Conservation (phyloP, 495 filamentous ascomycete species). For the Podospora pseudocomata region DNA sequence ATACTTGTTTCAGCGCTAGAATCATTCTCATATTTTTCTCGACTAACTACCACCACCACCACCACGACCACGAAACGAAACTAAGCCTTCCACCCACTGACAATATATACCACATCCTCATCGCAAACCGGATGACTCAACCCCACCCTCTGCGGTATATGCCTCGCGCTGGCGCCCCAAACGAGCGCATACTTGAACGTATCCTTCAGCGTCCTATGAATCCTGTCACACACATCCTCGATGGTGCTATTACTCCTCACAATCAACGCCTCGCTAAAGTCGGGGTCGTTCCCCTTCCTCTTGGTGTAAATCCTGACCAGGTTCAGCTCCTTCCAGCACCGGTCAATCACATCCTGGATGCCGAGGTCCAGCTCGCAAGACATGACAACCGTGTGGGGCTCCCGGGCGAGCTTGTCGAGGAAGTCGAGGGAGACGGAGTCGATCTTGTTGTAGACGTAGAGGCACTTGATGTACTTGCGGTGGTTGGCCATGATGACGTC, state of each 20-base stretch:
- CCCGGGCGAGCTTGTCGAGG: slow-evolving; percentile 84
- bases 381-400: slow-evolving; percentile 95
- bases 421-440: slow-evolving; percentile 92
- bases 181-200: slow-evolving; percentile 98
- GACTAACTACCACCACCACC: too few species aligned
- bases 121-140: slow-evolving; percentile 82
- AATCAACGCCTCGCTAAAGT: slow-evolving; percentile 91
- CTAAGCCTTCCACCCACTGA: slow-evolving; percentile 67
- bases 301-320: slow-evolving; percentile 96
- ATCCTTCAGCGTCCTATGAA: slow-evolving; percentile 93
- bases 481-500: slow-evolving; percentile 98
- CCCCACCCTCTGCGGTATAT: slow-evolving; percentile 92
- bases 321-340: slow-evolving; percentile 91
- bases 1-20: too few species aligned
- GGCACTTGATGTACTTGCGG: slow-evolving; percentile 90
- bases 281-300: slow-evolving; percentile 85
- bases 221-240: slow-evolving; percentile 95
- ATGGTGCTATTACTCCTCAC: slow-evolving; percentile 82
- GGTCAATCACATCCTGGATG: slow-evolving; percentile 91
- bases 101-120: slow-evolving; percentile 96
- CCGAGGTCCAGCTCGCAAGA: slow-evolving; percentile 95
- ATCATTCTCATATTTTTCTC: neutral
- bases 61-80: neutral
- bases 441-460: slow-evolving; percentile 99
- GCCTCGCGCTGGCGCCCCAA: slow-evolving; percentile 93